A percentile compares a stretch with the other conserved stretches of the same genome.
Evolutionary conservation across 2,329 filamentous ascomycete species (phyloP).

Genomic region (Diaporthe capsici): DNA sequence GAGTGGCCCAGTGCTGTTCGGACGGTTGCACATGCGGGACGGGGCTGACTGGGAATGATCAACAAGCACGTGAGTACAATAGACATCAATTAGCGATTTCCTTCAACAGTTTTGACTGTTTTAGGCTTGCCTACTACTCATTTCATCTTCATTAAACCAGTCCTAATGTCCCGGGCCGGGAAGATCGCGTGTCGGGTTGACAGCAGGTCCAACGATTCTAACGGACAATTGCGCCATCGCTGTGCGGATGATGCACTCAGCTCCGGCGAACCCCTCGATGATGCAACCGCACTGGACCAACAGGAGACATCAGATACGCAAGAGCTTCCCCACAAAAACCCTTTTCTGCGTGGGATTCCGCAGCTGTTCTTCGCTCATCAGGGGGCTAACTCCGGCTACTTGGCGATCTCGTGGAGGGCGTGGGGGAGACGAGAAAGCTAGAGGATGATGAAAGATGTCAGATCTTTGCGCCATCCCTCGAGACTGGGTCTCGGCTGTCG

Average conservation of each 20-base stretch:
- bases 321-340: neutral
- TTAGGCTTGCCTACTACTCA: neutral
- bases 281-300: conserved; percentile 33
- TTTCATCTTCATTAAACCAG: neutral
- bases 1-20: neutral
- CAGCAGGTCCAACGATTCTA: neutral
- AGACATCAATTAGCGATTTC: neutral
- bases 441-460: conserved; percentile 41
- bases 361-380: conserved; percentile 2
- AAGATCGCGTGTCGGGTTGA: neutral
- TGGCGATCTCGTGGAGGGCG: conserved; percentile 6
- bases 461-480: conserved; percentile 39
- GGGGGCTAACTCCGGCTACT: conserved; percentile 10
- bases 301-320: conserved; percentile 17
- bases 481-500: conserved; percentile 37
- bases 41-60: neutral
- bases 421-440: conserved; percentile 25
- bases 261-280: conserved; percentile 20
- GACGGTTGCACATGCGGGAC: neutral
- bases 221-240: conserved; percentile 41
- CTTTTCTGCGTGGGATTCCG: neutral
- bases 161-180: neutral
- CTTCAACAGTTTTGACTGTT: neutral
- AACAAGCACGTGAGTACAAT: neutral
- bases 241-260: conserved; percentile 37